Conservation (phyloP, 345 rosid genomes). For the Cardamine resedifolia region DNA sequence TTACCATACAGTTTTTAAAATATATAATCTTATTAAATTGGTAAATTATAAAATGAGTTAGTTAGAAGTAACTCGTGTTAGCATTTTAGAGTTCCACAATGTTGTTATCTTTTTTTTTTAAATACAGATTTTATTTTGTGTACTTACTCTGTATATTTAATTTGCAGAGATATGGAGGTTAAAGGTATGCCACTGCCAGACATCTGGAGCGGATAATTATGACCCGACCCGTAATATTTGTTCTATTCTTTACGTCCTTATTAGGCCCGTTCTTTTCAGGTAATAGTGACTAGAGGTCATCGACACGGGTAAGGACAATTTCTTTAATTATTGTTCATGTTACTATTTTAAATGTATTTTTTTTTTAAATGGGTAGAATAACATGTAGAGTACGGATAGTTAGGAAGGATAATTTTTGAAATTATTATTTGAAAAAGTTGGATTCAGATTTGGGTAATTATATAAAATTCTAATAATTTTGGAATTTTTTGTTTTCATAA, state of each 20-base stretch:
- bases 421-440: not conserved
- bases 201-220: slow-evolving; percentile 17
- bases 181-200: slow-evolving; percentile 26
- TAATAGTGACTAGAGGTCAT: not conserved
- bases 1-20: no score
- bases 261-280: not conserved
- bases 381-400: not conserved
- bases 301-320: not conserved
- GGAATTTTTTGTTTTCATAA: no score
- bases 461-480: no score
- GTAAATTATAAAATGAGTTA: no score
- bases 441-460: no score
- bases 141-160: slow-evolving; percentile 31
- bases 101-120: slow-evolving; percentile 12
- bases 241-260: slow-evolving; percentile 1
- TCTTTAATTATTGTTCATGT: not conserved
- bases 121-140: slow-evolving; percentile 15
- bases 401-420: not conserved
- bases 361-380: not conserved
- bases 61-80: no score
- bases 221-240: slow-evolving; percentile 33
- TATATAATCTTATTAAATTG: no score
- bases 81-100: no score
- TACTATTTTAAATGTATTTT: not conserved
- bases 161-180: slow-evolving; percentile 22